Base-by-base conservation (phyloP, 1,139 yeast species). In the Suhomyces atakaporum region DNA sequence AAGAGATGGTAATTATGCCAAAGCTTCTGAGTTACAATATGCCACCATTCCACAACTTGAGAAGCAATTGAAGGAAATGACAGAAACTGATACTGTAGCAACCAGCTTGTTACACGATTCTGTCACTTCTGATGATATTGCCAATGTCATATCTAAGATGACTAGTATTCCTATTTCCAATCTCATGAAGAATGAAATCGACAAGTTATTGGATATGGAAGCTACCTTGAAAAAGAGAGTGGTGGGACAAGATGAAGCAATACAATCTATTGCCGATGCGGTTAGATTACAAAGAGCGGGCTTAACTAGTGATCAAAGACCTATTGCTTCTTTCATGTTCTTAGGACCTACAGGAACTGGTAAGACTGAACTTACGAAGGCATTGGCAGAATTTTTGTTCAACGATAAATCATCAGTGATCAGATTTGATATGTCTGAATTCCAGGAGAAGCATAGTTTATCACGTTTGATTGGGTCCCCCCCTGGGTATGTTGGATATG, bases 331-430 rank as follows among this genome's bases (percentile, higher is more conserved):
- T 38, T 92, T 92, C 60, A 83, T 92, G 83, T 92, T 92, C 61
- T 69, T 92, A 47, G 98, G 98, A 13, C 97, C 97, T 27, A 90
- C 97, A 0, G 98, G 98, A 64, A 90, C 97, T 0, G 98, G 98
- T 64, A 92, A 92, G 62, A 92, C 98, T 0, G 97, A 90, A 58
- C 73, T 92, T 37, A 89, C 97, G 6, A 92, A 92, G 60, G 81
- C 94, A 0, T 74, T 92, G 42, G 96, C 97, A 1, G 89, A 88
- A 51, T 92, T 92, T 51, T 65, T 92, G 49, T 92, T 92, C 62
- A 92, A 89, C 54, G 92, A 90, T 59, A 89, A 86, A 51, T 74
- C 79, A 30, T 78, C 96, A 5, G 90, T 92, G 19, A 79, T 89
- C 22, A 74, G 97, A 49, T 90, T 92, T 58, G 98, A 92, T 60